phyloP scores from a whole-genome alignment of 2,329 filamentous ascomycete species.

The Cercospora zeina region DNA sequence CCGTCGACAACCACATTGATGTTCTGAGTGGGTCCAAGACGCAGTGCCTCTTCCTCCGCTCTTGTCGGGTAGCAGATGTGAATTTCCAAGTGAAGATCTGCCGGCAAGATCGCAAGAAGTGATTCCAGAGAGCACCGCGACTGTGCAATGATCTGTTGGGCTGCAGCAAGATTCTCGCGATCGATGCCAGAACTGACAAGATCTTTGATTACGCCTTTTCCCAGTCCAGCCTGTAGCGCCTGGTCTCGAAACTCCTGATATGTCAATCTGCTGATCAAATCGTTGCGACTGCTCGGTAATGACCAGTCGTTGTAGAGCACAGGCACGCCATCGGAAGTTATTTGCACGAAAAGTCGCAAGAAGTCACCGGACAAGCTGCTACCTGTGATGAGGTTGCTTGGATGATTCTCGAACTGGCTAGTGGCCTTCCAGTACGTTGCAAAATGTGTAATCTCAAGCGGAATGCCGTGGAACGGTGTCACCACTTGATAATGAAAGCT shows the following conservation, averaged over 20 bases:
- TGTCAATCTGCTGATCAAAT: slow-evolving; percentile 77
- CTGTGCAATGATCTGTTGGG: slow-evolving; percentile 68
- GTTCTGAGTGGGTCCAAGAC: slow-evolving; percentile 73
- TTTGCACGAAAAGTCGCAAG: slow-evolving; percentile 84
- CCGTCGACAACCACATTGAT: slow-evolving; percentile 85
- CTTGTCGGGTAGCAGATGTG: slow-evolving; percentile 82
- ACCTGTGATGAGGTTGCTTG: slow-evolving; percentile 85
- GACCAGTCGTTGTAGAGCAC: slow-evolving; percentile 86
- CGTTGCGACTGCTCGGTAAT: slow-evolving; percentile 54
- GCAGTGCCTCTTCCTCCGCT: slow-evolving; percentile 68
- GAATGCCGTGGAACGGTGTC: slow-evolving; percentile 89
- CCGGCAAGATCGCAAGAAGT: slow-evolving; percentile 71
- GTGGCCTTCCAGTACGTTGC: slow-evolving; percentile 99
- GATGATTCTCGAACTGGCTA: slow-evolving; percentile 82
- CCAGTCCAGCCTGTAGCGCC: slow-evolving; percentile 37
- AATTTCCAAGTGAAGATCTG: slow-evolving; percentile 84
- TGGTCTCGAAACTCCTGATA: slow-evolving; percentile 67
- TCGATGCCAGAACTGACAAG: slow-evolving; percentile 36
- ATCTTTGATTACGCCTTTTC: slow-evolving; percentile 34
- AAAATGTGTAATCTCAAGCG: slow-evolving; percentile 95
- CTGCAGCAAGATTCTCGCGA: slow-evolving; percentile 56
- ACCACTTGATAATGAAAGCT: slow-evolving; percentile 95
- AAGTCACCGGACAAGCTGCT: slow-evolving; percentile 97
- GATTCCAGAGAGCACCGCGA: slow-evolving; percentile 80
- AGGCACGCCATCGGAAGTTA: slow-evolving; percentile 82